Evolutionary conservation across 2,329 filamentous ascomycete genomes (phyloP), one percentile per base, ranked within the genome.

Genomic region (Sporothrix sp.): DNA sequence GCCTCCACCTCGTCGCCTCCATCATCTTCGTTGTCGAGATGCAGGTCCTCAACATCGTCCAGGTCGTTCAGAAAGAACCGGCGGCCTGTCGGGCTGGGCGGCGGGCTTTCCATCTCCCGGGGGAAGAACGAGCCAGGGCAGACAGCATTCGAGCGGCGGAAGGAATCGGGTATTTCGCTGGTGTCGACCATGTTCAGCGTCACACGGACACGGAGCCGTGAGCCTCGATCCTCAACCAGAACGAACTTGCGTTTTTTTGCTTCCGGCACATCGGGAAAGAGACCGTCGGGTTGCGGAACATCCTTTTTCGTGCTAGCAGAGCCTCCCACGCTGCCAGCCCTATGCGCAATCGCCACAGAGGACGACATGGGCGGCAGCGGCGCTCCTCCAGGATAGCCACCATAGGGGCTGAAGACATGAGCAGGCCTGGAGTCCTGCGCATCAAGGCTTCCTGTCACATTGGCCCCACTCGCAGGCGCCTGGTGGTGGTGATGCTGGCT

Each of bases 171-270:
- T 62, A 97, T 95, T 67, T 97, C 91, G 61, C 90, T 85, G 71
- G 93, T 94, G 64, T 96, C 85, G 59, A 96, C 89, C 39, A 84
- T 82, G 62, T 96, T 88, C n/a, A 98, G 80, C 56, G 86, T 93
- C 47, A 96, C 90, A 55, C 90, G 85, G 40, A 97, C 90, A 14
- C 91, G 83, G 2, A 96, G 82, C 48, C 84, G 85, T 32, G 87
- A 84, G 55, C 89, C 85, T 48, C 81, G 82, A 65, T 97, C 91
- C 58, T 96, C 90, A 25, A 97, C 89, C 9, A 97, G 79, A 59
- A 97, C 95, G 67, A 97, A 97, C 68, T 96, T 97, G 63, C 91
- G 85, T 62, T 88, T 87, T 71, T 95, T 95, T 48, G 84, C 82
- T 61, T 93, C 88, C 1, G 90, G 89, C 48, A 95, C 78, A 58